phyloP scores from a whole-genome alignment of 2,329 filamentous ascomycete species.

The Aspergillus fumigatiaffinis region DNA sequence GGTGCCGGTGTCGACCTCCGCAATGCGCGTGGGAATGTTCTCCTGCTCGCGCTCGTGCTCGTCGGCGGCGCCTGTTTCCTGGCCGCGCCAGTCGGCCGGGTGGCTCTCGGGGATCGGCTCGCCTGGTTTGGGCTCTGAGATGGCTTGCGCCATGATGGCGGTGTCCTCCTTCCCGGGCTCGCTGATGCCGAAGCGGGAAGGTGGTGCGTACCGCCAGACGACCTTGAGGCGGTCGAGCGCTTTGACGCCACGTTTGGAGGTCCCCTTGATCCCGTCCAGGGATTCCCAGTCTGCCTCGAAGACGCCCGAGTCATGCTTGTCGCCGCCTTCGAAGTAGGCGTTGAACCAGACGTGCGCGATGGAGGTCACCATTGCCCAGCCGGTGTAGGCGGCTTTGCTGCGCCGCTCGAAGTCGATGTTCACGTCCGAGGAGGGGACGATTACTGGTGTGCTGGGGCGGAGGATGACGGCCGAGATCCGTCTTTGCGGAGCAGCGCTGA shows the following conservation, averaged over 20 bases:
- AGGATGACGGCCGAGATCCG: slow-evolving; percentile 75
- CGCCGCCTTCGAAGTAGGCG: slow-evolving; percentile 81
- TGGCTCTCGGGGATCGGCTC: slow-evolving; percentile 66
- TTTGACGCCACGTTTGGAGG: slow-evolving; percentile 71
- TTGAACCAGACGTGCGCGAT: slow-evolving; percentile 98
- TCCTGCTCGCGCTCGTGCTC: slow-evolving; percentile 9
- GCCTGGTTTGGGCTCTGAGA: slow-evolving; percentile 62
- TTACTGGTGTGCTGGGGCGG: slow-evolving; percentile 63
- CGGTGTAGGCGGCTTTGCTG: slow-evolving; percentile 71
- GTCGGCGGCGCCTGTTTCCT: slow-evolving; percentile 33
- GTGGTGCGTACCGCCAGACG: slow-evolving; percentile 64
- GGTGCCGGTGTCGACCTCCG: neutral
- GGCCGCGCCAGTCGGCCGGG: slow-evolving; percentile 72
- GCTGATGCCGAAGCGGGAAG: slow-evolving; percentile 11
- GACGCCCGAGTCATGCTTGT: slow-evolving; percentile 64
- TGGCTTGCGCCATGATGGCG: slow-evolving; percentile 39
- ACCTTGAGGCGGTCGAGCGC: slow-evolving; percentile 80
- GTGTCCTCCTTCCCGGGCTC: slow-evolving; percentile 21
- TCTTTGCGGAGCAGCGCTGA: slow-evolving; percentile 40
- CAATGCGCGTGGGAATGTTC: slow-evolving; percentile 5
- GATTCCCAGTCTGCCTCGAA: slow-evolving; percentile 70
- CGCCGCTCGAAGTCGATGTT: slow-evolving; percentile 87
- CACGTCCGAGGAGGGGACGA: slow-evolving; percentile 76
- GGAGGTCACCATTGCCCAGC: slow-evolving; percentile 84
- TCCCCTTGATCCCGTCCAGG: slow-evolving; percentile 95